Evolutionary conservation across 2,329 filamentous ascomycete genomes (phyloP).

Genomic region (Chalaropsis ovoidea): DNA sequence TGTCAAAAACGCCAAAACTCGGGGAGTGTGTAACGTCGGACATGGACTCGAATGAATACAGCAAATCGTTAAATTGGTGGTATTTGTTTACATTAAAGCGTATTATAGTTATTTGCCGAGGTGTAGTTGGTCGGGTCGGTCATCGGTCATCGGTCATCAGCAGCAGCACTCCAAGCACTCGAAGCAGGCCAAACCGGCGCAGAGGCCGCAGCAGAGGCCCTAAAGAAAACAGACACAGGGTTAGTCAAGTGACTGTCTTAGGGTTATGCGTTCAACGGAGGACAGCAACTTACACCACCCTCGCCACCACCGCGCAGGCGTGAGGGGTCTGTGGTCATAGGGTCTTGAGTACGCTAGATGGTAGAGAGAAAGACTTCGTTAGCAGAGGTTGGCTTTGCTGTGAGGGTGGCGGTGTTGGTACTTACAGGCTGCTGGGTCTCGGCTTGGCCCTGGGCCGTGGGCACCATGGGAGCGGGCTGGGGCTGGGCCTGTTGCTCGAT

Average conservation of each 20-base stretch:
- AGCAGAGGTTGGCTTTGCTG: background rate
- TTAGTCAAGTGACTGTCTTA: background rate
- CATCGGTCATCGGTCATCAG: constrained; percentile 26
- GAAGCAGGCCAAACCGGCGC: constrained; percentile 36
- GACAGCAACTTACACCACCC: constrained; percentile 17
- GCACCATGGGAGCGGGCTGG: constrained; percentile 15
- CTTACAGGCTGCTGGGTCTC: constrained; percentile 21
- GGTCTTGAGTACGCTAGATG: constrained; percentile 6
- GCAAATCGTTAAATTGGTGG: background rate
- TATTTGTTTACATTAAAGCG: too few species aligned
- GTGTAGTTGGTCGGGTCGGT: background rate
- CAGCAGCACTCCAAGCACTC: constrained; percentile 31
- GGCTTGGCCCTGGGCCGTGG: constrained; percentile 6
- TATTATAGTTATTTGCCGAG: background rate
- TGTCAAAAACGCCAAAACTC: background rate
- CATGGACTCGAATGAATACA: background rate
- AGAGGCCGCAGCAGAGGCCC: constrained; percentile 36
- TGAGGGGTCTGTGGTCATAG: constrained; percentile 14
- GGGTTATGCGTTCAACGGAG: background rate
- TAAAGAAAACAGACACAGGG: constrained; percentile 23
- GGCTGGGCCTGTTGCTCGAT: constrained; percentile 17
- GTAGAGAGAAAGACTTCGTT: background rate
- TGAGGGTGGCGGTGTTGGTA: background rate
- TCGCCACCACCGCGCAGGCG: constrained; percentile 18
- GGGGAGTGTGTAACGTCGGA: background rate